Conservation (phyloP, 2,329 filamentous ascomycete genomes). For the Penicillium paneum region DNA sequence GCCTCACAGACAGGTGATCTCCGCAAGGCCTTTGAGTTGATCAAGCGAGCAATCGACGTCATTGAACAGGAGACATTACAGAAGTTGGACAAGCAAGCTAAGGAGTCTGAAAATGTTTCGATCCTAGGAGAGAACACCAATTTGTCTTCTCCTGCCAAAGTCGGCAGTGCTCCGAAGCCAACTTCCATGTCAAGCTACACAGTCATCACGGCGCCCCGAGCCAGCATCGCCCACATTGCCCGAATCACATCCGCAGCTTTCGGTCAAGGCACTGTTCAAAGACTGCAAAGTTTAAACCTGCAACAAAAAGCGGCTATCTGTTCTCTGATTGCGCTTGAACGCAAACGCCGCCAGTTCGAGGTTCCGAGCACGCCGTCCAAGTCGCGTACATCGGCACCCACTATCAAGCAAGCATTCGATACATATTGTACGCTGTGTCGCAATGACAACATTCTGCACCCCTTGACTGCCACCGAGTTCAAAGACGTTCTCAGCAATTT, state of each 20-base stretch:
- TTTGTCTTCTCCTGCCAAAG: slow-evolving; percentile 52
- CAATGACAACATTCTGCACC: slow-evolving; percentile 81
- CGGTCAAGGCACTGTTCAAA: slow-evolving; percentile 79
- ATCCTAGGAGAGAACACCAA: slow-evolving; percentile 81
- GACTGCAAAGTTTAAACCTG: slow-evolving; percentile 82
- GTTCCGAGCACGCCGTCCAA: slow-evolving; percentile 59
- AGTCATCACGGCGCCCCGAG: slow-evolving; percentile 76
- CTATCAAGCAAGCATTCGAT: slow-evolving; percentile 77
- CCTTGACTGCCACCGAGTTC: slow-evolving; percentile 88
- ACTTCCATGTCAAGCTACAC: slow-evolving; percentile 57
- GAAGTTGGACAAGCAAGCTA: slow-evolving; percentile 62
- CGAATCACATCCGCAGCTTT: slow-evolving; percentile 87
- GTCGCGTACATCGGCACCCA: slow-evolving; percentile 61
- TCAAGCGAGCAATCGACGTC: slow-evolving; percentile 81
- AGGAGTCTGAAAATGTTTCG: slow-evolving; percentile 60
- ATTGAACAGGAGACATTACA: slow-evolving; percentile 79
- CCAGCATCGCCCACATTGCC: slow-evolving; percentile 85
- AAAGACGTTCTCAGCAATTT: slow-evolving; percentile 85
- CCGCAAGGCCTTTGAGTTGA: slow-evolving; percentile 92
- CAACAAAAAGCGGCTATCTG: slow-evolving; percentile 96
- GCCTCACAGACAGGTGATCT: slow-evolving; percentile 91
- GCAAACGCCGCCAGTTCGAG: slow-evolving; percentile 54
- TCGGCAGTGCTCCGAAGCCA: slow-evolving; percentile 39
- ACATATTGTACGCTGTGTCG: slow-evolving; percentile 81
- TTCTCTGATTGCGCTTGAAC: slow-evolving; percentile 81